These are phyloP conservation scores for Kappamyces sp. DNA, from an alignment of 192 early-diverging fungal species.

Conservation along the genomic window DNA sequence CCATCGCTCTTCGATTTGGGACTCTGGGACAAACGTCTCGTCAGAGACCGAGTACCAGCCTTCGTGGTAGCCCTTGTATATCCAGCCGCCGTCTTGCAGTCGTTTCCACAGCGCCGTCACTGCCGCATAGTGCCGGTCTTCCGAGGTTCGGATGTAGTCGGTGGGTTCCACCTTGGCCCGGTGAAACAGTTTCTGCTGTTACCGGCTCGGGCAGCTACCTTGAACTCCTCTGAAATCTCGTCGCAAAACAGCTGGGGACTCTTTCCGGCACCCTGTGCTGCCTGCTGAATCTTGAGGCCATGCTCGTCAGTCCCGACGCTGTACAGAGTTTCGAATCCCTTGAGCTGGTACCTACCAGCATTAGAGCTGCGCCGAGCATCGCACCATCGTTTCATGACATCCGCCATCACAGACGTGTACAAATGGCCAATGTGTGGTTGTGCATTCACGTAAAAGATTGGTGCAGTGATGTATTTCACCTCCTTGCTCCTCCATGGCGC, in stretches of 20 bases:
- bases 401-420: constrained; percentile 81
- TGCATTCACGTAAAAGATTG: constrained; percentile 89
- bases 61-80: constrained; percentile 85
- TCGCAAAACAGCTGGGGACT: constrained; percentile 77
- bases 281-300: constrained; percentile 94
- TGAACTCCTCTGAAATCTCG: constrained; percentile 56
- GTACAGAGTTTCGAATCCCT: constrained; percentile 51
- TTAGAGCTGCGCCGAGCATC: too few species aligned
- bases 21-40: constrained; percentile 64
- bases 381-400: constrained; percentile 71
- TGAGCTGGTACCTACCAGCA: constrained; percentile 30
- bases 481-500: too few species aligned
- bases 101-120: constrained; percentile 71
- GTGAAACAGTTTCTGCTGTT: constrained; percentile 53
- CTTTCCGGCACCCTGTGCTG: constrained; percentile 56
- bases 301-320: constrained; percentile 93
- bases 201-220: constrained; percentile 28
- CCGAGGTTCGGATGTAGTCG: constrained; percentile 85
- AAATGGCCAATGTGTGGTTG: constrained; percentile 94
- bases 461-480: constrained; percentile 47
- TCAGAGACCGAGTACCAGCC: constrained; percentile 97
- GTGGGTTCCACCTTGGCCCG: constrained; percentile 68
- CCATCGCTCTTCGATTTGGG: constrained; percentile 3
- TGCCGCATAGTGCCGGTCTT: constrained; percentile 60
- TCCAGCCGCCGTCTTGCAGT: constrained; percentile 63